phyloP scores from a whole-genome alignment of 2,329 filamentous ascomycete genomes.

The Stemphylium vesicarium region DNA sequence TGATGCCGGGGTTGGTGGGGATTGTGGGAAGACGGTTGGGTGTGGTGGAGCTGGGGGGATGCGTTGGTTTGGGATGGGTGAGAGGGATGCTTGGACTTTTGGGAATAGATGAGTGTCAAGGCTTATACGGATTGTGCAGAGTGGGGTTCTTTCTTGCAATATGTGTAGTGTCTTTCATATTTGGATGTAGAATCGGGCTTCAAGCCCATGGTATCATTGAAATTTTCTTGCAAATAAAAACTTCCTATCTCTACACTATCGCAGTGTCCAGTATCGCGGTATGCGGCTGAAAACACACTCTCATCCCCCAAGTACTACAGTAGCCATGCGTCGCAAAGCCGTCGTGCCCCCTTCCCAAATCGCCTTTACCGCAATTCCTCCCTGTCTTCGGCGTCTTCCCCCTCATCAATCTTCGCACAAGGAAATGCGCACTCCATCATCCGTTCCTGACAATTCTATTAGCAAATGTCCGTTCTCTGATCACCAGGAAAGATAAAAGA shows the following conservation, averaged over 20 bases:
- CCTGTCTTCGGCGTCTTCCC: slow-evolving; percentile 4
- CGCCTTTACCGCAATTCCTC: slow-evolving; percentile 8
- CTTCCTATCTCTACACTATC: no score
- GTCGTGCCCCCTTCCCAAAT: not conserved
- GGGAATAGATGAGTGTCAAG: slow-evolving; percentile 20
- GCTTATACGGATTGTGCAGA: no score
- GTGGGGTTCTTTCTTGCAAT: no score
- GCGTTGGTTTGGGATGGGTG: slow-evolving; percentile 21
- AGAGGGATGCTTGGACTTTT: slow-evolving; percentile 29
- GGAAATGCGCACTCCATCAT: slow-evolving; percentile 22
- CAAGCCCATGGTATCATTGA: no score
- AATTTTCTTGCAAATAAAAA: no score
- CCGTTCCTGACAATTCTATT: slow-evolving; percentile 13
- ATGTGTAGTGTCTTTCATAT: no score
- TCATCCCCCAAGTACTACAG: no score
- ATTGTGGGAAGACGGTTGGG: slow-evolving; percentile 21
- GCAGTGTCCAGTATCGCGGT: not conserved
- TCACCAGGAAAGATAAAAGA: not conserved
- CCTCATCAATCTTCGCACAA: slow-evolving; percentile 13
- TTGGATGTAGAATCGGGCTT: no score
- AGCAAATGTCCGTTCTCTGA: not conserved
- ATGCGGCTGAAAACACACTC: no score
- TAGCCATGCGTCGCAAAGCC: no score
- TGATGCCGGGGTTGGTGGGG: slow-evolving; percentile 31
- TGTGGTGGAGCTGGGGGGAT: slow-evolving; percentile 1